Base-by-base conservation (phyloP, 495 filamentous ascomycete species). In the Penicillium chermesinum region DNA sequence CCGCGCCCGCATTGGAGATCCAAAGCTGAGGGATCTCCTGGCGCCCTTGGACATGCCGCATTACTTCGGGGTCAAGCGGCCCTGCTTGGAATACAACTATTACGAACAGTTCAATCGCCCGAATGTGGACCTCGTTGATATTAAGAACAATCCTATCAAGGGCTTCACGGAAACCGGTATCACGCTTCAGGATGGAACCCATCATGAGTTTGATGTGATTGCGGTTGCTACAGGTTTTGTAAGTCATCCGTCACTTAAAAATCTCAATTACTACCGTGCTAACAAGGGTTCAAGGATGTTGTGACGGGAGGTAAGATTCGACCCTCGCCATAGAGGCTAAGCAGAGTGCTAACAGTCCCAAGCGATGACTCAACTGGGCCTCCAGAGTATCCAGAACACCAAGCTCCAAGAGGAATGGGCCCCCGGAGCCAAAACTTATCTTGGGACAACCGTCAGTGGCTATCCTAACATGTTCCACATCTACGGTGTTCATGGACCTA, bases 51-150 rank as follows among this genome's bases (percentile, higher is more conserved):
- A 79, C 37, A 66, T 65, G 27, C 78, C 73, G 1, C 74, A 83
- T 40, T 38, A 65, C 0, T 81, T 74, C 32, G 82, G 80, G 9
- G 59, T 69, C 7, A 84, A 82, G 54, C 69, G 81, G 0, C 73
- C 75, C 2, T 75, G 67, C 13, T 65, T 84, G 4, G 79, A 84
- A 48, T 48, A 64, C 17, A 60, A 73, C 37, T 84, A 77, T 60
- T 84, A 75, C 48, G 80, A 84, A 50, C 67, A 73, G 30, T 78
- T 84, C 62, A 78, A 83, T 48, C 57, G 64, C 14, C 62, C 69
- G 0, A 76, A 75, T 48, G 78, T 84, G 14, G 61, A 80, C 20
- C 37, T 85, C 9, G 65, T 85, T 21, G 63, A 79, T 54, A 71
- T 76, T 46, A 67, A 71, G 1, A 33, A 56, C 0, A 78, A 77